Percentiles rank a stretch among this genome's conserved stretches.
Conservation (phyloP, 805 yeast species). For the Danielozyma ontarioensis region DNA sequence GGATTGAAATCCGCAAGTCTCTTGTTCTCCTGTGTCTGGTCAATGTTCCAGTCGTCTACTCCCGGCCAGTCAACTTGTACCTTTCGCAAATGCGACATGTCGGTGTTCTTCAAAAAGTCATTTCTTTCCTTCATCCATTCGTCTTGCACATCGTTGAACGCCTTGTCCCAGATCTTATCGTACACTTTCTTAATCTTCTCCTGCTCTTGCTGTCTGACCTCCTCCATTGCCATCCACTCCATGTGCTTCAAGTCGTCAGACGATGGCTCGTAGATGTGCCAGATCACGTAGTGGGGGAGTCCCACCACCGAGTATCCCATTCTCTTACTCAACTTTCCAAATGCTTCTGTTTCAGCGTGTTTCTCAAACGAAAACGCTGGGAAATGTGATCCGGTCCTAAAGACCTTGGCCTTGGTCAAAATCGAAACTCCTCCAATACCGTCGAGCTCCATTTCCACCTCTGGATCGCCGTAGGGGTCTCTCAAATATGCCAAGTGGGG, state of each 20-base stretch:
- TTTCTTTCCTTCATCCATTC: constrained; percentile 71
- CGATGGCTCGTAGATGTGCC: constrained; percentile 90
- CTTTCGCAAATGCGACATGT: constrained; percentile 44
- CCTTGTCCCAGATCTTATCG: constrained; percentile 68
- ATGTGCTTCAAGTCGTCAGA: constrained; percentile 79
- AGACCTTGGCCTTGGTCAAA: constrained; percentile 79
- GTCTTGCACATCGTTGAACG: constrained; percentile 69
- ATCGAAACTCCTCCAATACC: constrained; percentile 98
- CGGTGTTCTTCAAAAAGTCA: constrained; percentile 72
- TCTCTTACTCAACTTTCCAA: constrained; percentile 80
- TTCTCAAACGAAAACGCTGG: constrained; percentile 95
- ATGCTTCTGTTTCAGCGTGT: constrained; percentile 98
- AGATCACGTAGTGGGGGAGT: constrained; percentile 88
- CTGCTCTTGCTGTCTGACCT: constrained; percentile 57
- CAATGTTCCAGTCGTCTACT: constrained; percentile 41
- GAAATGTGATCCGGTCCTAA: constrained; percentile 85
- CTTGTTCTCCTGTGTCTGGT: constrained; percentile 23
- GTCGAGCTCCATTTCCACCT: constrained; percentile 87
- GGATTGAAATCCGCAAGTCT: constrained; percentile 41
- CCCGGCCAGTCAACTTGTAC: constrained; percentile 69
- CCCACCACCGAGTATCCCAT: constrained; percentile 89
- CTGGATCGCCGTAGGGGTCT: constrained; percentile 93
- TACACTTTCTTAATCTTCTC: constrained; percentile 60
- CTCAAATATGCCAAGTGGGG: constrained; percentile 93
- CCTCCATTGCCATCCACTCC: constrained; percentile 88